Evolutionary conservation across 805 yeast genomes (phyloP).

Genomic region (Sugiyamaella valdiviana): DNA sequence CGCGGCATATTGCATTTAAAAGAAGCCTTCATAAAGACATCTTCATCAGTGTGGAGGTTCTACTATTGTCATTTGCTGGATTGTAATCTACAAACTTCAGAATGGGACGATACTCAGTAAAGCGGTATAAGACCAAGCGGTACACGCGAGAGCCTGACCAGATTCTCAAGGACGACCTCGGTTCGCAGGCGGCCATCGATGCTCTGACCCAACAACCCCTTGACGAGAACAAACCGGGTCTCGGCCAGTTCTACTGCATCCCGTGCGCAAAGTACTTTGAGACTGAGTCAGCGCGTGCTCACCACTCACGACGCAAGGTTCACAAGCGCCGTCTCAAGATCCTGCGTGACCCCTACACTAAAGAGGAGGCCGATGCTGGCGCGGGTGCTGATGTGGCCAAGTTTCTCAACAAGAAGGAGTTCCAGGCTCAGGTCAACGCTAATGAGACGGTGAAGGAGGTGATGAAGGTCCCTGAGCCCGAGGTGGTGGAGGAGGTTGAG

Average conservation of each 20-base stretch:
- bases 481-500: neutral
- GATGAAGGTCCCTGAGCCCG: slow-evolving; percentile 5
- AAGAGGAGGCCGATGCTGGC: slow-evolving; percentile 86
- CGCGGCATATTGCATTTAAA: too few species aligned
- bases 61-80: too few species aligned
- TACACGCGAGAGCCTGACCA: slow-evolving; percentile 61
- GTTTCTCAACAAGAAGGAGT: slow-evolving; percentile 47
- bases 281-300: slow-evolving; percentile 60
- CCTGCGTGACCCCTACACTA: slow-evolving; percentile 74
- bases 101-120: slow-evolving; percentile 86
- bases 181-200: slow-evolving; percentile 55
- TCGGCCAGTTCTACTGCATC: slow-evolving; percentile 90
- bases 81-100: neutral
- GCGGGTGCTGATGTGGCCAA: slow-evolving; percentile 68
- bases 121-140: slow-evolving; percentile 67
- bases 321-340: slow-evolving; percentile 85
- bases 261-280: slow-evolving; percentile 93
- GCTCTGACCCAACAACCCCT: slow-evolving; percentile 64
- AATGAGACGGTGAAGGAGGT: slow-evolving; percentile 4
- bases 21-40: too few species aligned
- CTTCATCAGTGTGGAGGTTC: too few species aligned
- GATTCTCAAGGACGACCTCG: slow-evolving; percentile 64
- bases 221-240: slow-evolving; percentile 87
- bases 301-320: slow-evolving; percentile 67
- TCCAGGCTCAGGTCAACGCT: neutral